phyloP scores from a whole-genome alignment of 2,329 filamentous ascomycete genomes.

The Botrytis paeoniae region DNA sequence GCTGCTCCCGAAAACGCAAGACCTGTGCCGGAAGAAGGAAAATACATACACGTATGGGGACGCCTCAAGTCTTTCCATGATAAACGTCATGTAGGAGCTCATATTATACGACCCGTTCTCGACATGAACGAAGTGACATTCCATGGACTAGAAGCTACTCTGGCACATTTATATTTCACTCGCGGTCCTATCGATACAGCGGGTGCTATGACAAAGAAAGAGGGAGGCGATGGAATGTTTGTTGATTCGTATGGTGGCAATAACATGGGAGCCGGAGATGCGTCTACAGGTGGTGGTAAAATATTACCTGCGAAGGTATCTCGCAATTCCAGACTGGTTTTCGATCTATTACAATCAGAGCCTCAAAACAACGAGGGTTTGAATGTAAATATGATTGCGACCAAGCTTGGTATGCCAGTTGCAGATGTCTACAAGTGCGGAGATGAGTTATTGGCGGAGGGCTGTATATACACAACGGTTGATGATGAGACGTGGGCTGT shows the following conservation, averaged over 20 bases:
- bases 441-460: conserved; percentile 72
- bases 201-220: conserved; percentile 37
- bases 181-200: conserved; percentile 55
- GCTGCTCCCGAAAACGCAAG: conserved; percentile 44
- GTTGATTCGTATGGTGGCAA: conserved; percentile 40
- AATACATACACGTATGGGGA: conserved; percentile 83
- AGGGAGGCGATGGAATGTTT: conserved; percentile 39
- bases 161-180: conserved; percentile 81
- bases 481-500: conserved; percentile 92
- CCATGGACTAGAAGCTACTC: conserved; percentile 86
- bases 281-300: conserved; percentile 32
- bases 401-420: conserved; percentile 60
- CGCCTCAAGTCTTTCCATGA: conserved; percentile 79
- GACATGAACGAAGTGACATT: conserved; percentile 93
- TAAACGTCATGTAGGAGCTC: conserved; percentile 76
- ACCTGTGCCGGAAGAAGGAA: conserved; percentile 61
- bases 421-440: conserved; percentile 72
- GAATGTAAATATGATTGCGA: conserved; percentile 74
- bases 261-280: conserved; percentile 26
- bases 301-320: conserved; percentile 46
- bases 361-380: conserved; percentile 78
- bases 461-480: conserved; percentile 83
- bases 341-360: conserved; percentile 61
- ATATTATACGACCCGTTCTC: conserved; percentile 73
- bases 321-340: conserved; percentile 65